These are phyloP conservation scores for Phialemoniopsis sp. DNA, from an alignment of 2,329 filamentous ascomycete species.

Conservation along the genomic window DNA sequence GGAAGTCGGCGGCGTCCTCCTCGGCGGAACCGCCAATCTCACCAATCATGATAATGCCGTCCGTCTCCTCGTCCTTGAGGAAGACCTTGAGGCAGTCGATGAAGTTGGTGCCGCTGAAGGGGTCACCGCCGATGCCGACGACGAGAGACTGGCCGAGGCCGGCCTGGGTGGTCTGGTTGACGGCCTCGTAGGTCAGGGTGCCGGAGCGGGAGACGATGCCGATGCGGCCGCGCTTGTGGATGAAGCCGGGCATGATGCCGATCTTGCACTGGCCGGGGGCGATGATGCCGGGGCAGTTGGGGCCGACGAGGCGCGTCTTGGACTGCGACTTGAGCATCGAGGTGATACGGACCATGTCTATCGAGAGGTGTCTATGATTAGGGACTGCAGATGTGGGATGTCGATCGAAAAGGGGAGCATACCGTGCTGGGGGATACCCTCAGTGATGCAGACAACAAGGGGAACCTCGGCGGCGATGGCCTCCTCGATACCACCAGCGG, in stretches of 20 bases:
- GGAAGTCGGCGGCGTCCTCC: conserved; percentile 96
- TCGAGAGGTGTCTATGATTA: conserved; percentile 9
- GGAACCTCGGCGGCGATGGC: conserved; percentile 90
- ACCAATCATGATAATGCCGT: conserved; percentile 99
- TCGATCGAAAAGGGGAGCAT: conserved; percentile 18
- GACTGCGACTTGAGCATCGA: conserved; percentile 94
- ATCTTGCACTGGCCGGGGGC: conserved; percentile 97
- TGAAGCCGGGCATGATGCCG: conserved; percentile 99
- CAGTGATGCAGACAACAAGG: conserved; percentile 94
- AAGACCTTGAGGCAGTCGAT: conserved; percentile 99
- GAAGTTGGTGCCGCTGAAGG: conserved; percentile 98
- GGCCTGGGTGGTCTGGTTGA: conserved; percentile 98
- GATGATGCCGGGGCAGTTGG: conserved; percentile 98
- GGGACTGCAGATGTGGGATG: not conserved
- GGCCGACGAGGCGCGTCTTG: conserved; percentile 95
- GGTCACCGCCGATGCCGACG: conserved; percentile 96
- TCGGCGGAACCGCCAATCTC: conserved; percentile 97
- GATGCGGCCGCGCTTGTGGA: conserved; percentile 98
- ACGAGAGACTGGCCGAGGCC: conserved; percentile 97
- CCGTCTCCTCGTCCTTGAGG: conserved; percentile 91
- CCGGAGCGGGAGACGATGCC: conserved; percentile 98
- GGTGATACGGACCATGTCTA: conserved; percentile 99
- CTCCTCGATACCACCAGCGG: conserved; percentile 94
- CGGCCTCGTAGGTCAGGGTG: conserved; percentile 98
- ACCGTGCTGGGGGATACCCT: conserved; percentile 97